Evolutionary conservation across 2,329 filamentous ascomycete species (phyloP), one percentile per base, ranked within the genome.

Genomic region (Aspergillus terreus): DNA sequence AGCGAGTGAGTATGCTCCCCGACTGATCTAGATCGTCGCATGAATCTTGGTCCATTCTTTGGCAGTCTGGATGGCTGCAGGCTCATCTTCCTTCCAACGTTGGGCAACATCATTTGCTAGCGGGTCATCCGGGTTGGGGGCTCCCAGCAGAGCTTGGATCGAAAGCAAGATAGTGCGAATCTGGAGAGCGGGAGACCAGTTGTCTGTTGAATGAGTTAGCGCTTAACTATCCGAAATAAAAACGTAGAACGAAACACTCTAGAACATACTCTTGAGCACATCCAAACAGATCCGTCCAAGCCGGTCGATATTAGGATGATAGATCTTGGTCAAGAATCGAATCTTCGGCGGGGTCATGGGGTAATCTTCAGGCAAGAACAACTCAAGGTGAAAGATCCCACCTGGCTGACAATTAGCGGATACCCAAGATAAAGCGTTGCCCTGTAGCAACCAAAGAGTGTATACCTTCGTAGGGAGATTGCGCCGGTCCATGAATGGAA

Each of bases 321-420:
- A 99, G 72, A 99, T 97, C 77, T 96, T 96, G 63, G 95, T 99
- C 47, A 99, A 80, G 75, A 99, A 99, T 50, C 94, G 89, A 68
- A 99, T 96, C 80, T 96, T 96, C 43, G 94, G 94, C 49, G 94
- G 92, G 32, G 91, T 96, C 94, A 99, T 99, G 40, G 94, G 94
- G 71, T 99, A 99, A 77, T 99, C 94, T 67, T 99, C 94, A 42
- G 95, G 95, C 21, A 99, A 82, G 73, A 99, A 99, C 17, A 99
- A 84, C 74, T 99, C 94, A 56, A 97, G 87, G 74, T 95, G 92
- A 80, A 99, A 99, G 58, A 96, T 82, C 45, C 95, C 94, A 56
- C 82, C 84, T 47, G 46, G 60, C 17, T 43, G 30, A 12, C 15
- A 38, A 42, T 60, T 42, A 58, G 46, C 44, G 33, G 23, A 45